phyloP scores from a whole-genome alignment of 2,329 filamentous ascomycete species.

The Colletotrichum aenigma region DNA sequence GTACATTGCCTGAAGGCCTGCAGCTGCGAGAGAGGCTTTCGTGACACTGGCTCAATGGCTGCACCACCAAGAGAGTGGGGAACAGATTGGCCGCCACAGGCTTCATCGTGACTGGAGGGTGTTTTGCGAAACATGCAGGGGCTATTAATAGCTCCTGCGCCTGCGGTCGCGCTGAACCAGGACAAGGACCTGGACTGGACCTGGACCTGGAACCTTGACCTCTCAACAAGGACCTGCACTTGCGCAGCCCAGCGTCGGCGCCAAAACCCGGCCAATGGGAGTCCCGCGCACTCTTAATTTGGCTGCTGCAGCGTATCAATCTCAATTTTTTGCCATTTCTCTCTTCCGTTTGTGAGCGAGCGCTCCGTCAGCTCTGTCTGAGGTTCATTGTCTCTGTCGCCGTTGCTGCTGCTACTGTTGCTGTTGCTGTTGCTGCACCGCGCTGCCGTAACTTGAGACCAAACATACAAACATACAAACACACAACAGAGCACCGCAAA shows the following conservation, averaged over 20 bases:
- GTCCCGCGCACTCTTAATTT: not conserved
- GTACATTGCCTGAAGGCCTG: not conserved
- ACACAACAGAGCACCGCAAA: not conserved
- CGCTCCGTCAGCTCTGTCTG: not conserved
- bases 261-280: conserved; percentile 13
- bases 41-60: not conserved
- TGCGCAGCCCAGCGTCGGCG: conserved; percentile 5
- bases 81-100: not conserved
- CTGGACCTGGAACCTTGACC: not conserved
- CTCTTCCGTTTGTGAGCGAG: not conserved
- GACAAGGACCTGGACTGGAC: not conserved
- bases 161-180: not conserved
- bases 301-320: conserved; percentile 2
- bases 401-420: not conserved
- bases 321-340: not conserved
- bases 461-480: not conserved
- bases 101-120: conserved; percentile 18
- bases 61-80: not conserved
- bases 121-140: conserved; percentile 18
- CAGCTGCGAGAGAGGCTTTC: not conserved
- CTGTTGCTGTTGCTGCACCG: not conserved
- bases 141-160: conserved; percentile 20
- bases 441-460: not conserved
- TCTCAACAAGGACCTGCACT: not conserved
- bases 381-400: not conserved